Base-by-base conservation (phyloP, 2,329 filamentous ascomycete genomes). In the Anisogramma anomala region DNA sequence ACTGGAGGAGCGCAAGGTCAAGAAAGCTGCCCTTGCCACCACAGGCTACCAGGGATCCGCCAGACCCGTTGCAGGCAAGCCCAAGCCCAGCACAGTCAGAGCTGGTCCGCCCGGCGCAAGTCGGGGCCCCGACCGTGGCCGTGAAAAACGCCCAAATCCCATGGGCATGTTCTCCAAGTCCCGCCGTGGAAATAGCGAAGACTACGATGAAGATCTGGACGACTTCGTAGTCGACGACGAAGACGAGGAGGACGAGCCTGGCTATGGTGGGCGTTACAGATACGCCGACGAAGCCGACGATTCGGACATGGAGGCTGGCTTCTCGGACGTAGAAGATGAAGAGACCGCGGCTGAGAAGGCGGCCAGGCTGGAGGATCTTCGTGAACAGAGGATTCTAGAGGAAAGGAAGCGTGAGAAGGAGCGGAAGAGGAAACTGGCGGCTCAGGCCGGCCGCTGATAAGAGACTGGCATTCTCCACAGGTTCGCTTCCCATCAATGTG, bases 231-330 rank as follows among this genome's bases (percentile, higher is more conserved):
- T 74, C 31, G 74, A 76, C 44, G 72, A 77, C 32, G 72, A 76
- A 10, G 73, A 76, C 0, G 71, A 73, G 10, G 63, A 60, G 4
- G 66, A 69, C 36, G 26, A n/a, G 14, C 27, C 27, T 9, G 51
- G 50, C n/a, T 52, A 53, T 31, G 50, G 51, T 18, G 52, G 49
- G 3, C 57, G 62, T 6, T 63, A 59, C 23, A 60, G 62, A 5
- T 69, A 72, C 46, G 68, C 83, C 48, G 71, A 66, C 3, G 79
- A 76, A 1, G 81, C 82, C 41, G 75, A 57, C 5, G 82, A 79
- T 4, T 84, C 80, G 5, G 83, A 85, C 52, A 87, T 87, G 80
- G 82, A 87, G 57, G 84, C 81, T 2, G 82, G 81, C 25, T 57
- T 81, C 27, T 79, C 79, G 46, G 82, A 87, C 50, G 74, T 88